These are phyloP conservation scores for Cotoneaster glaucophyllus DNA, from an alignment of 306 rosid species.

Conservation along the genomic window DNA sequence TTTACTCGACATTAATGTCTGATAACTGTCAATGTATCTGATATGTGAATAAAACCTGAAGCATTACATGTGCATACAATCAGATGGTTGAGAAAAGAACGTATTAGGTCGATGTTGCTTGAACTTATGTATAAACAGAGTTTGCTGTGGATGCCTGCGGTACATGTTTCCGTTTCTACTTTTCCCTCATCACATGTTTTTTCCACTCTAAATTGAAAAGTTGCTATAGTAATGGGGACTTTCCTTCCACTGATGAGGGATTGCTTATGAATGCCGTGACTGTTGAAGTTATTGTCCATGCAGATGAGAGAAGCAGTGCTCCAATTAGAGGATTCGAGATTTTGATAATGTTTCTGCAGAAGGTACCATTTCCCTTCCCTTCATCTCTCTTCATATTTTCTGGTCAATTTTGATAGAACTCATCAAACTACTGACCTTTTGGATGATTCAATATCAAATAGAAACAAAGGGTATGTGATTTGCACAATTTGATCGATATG, in stretches of 20 bases:
- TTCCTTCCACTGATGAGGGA: not conserved
- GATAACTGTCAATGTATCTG: slow-evolving; percentile 1
- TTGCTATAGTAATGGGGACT: not conserved
- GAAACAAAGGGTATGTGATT: not conserved
- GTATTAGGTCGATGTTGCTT: not conserved
- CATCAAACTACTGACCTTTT: not conserved
- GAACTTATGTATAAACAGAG: not conserved
- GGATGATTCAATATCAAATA: not conserved
- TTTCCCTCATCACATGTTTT: not conserved
- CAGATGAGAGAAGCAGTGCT: not conserved
- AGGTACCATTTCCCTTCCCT: not conserved
- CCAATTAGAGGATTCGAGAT: not conserved
- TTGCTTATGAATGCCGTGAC: not conserved
- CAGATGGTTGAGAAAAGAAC: slow-evolving; percentile 1
- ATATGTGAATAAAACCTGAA: not conserved
- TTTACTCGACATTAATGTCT: not conserved
- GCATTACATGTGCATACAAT: not conserved
- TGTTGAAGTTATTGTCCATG: not conserved
- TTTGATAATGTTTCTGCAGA: not conserved
- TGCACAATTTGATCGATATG: not conserved
- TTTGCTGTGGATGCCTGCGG: not conserved
- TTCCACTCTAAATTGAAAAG: not conserved
- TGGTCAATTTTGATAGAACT: not conserved
- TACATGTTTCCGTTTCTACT: not conserved
- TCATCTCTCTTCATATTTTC: not conserved